Evolutionary conservation across 139 green algal species (phyloP).

Genomic region (Gonium pectorale): DNA sequence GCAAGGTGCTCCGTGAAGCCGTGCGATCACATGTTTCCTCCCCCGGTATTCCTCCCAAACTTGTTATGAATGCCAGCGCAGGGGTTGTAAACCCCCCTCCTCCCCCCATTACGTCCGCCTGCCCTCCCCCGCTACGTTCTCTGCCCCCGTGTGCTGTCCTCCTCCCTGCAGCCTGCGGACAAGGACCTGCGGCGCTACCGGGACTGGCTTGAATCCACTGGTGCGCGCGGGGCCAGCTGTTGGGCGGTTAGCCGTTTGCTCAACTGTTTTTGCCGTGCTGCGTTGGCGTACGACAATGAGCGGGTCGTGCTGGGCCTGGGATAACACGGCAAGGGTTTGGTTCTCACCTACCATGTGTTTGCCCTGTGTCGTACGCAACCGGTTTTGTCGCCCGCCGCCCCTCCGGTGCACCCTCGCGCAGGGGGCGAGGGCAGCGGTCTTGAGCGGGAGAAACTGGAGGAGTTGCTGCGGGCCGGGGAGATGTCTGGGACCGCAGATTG

Average conservation of each 20-base stretch:
- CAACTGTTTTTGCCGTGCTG: neutral
- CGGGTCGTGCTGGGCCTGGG: neutral
- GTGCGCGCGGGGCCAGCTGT: neutral
- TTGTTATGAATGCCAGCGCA: too few relatives aligned
- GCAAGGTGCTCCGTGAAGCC: too few relatives aligned
- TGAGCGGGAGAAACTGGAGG: conserved; percentile 6
- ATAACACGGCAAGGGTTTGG: neutral
- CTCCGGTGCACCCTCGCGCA: neutral
- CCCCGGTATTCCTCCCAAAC: too few relatives aligned
- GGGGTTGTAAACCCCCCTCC: too few relatives aligned
- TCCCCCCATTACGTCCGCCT: too few relatives aligned
- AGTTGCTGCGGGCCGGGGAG: neutral
- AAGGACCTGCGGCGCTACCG: conserved; percentile 81
- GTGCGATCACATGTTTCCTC: too few relatives aligned
- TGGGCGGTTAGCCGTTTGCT: neutral
- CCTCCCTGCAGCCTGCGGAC: conserved; percentile 68
- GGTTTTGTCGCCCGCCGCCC: too few relatives aligned
- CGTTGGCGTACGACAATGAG: neutral
- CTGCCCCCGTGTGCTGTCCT: too few relatives aligned
- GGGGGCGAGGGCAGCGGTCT: conserved; percentile 32
- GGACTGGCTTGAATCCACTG: conserved; percentile 74
- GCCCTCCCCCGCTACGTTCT: too few relatives aligned
- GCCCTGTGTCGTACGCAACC: neutral
- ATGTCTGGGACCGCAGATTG: too few relatives aligned
- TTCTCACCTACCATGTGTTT: neutral